phyloP scores from a whole-genome alignment of 306 rosid genomes.

The Cucumis hystrix region DNA sequence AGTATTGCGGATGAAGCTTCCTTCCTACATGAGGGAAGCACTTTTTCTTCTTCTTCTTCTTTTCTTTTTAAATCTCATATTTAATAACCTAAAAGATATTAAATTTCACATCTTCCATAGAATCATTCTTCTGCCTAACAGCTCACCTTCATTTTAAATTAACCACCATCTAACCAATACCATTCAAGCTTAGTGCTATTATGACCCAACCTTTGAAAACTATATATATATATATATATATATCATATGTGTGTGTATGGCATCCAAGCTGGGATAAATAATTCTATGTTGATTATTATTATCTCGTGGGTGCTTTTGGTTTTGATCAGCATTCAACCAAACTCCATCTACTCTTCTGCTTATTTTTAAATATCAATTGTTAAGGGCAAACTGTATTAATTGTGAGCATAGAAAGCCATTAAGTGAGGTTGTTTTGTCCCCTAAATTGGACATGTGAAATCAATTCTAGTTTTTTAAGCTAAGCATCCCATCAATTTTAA shows the following conservation, averaged over 20 bases:
- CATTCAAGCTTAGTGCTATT: neutral
- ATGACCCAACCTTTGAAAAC: constrained; percentile 5
- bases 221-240: neutral
- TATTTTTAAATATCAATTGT: neutral
- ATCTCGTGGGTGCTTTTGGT: neutral
- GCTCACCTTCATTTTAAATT: neutral
- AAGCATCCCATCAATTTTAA: neutral
- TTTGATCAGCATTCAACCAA: neutral
- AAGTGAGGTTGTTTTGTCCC: neutral
- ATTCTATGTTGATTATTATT: neutral
- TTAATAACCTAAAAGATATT: neutral
- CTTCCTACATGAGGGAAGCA: neutral
- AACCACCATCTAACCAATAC: neutral
- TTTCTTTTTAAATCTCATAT: neutral
- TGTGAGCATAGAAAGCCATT: neutral
- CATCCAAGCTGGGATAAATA: neutral
- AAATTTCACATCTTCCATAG: neutral
- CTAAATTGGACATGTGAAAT: neutral
- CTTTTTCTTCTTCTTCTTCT: neutral
- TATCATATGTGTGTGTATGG: neutral
- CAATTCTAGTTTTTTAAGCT: neutral
- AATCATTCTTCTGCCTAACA: constrained; percentile 8
- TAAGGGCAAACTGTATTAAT: neutral
- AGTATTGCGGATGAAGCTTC: neutral
- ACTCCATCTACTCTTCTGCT: constrained; percentile 3